Conservation (phyloP, 345 rosid genomes). For the Lepidium sativum region DNA sequence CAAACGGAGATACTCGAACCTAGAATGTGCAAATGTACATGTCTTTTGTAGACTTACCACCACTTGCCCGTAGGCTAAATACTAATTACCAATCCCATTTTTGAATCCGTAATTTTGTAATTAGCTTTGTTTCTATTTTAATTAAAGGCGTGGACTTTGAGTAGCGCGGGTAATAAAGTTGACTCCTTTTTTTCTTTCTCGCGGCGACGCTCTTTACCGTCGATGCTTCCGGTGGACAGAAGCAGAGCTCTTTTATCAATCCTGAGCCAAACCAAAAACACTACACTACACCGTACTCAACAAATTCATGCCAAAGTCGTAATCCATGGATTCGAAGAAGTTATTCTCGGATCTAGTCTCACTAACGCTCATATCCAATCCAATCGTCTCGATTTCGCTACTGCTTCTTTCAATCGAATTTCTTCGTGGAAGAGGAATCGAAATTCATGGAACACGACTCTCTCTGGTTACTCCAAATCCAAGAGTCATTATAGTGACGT, state of each 20-base stretch:
- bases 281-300: constrained; percentile 23
- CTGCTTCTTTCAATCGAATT: constrained; percentile 25
- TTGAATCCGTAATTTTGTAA: neutral
- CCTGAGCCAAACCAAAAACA: constrained; percentile 24
- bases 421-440: constrained; percentile 13
- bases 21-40: no score
- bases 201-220: neutral
- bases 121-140: neutral
- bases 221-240: constrained; percentile 19
- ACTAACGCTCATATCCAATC: constrained; percentile 29
- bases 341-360: constrained; percentile 28
- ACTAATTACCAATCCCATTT: no score
- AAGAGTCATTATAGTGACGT: constrained; percentile 9
- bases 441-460: constrained; percentile 33
- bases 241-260: constrained; percentile 17
- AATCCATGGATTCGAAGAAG: constrained; percentile 22
- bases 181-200: neutral
- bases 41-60: no score
- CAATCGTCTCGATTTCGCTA: constrained; percentile 27
- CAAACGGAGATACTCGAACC: no score
- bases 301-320: constrained; percentile 29
- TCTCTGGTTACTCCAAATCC: constrained; percentile 32
- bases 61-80: no score
- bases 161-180: neutral
- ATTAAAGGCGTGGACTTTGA: neutral